phyloP scores from a whole-genome alignment of 805 yeast species.

The Dipodascopsis tothii region DNA sequence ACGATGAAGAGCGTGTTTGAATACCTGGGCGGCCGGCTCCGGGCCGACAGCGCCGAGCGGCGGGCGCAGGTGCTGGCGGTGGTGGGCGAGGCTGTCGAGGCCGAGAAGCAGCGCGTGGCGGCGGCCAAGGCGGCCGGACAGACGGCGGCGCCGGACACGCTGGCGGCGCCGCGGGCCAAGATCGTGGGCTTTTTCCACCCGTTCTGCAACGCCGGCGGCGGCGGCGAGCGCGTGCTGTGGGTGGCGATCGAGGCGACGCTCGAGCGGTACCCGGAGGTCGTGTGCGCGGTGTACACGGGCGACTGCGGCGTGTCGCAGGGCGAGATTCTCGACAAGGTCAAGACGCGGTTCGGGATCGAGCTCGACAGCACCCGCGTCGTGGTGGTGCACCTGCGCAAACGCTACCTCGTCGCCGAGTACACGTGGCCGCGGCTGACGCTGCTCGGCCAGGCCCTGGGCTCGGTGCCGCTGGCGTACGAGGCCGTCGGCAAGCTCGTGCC shows the following conservation, averaged over 20 bases:
- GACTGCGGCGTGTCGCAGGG: slow-evolving; percentile 37
- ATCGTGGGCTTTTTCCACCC: slow-evolving; percentile 92
- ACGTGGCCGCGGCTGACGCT: slow-evolving; percentile 77
- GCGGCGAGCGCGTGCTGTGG: slow-evolving; percentile 97
- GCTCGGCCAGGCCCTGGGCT: slow-evolving; percentile 81
- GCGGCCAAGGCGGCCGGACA: no score
- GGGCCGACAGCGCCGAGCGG: no score
- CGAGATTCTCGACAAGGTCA: slow-evolving; percentile 37
- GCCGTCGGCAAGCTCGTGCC: slow-evolving; percentile 64
- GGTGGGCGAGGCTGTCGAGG: no score
- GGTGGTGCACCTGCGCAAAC: slow-evolving; percentile 50
- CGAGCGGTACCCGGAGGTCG: slow-evolving; percentile 39
- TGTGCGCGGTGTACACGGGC: slow-evolving; percentile 69
- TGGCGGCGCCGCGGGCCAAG: slow-evolving; percentile 24
- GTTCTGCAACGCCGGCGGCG: slow-evolving; percentile 89
- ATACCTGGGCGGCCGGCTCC: no score
- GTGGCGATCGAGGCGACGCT: slow-evolving; percentile 76
- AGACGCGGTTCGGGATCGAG: slow-evolving; percentile 45
- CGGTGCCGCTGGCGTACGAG: slow-evolving; percentile 58
- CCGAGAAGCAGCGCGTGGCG: no score
- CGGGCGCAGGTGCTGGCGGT: no score
- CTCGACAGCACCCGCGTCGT: slow-evolving; percentile 47
- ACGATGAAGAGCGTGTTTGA: no score
- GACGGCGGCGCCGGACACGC: no score
- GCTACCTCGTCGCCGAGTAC: slow-evolving; percentile 57